phyloP scores from a whole-genome alignment of 352 stramenopile species.

The Globisporangium uncinulatum region DNA sequence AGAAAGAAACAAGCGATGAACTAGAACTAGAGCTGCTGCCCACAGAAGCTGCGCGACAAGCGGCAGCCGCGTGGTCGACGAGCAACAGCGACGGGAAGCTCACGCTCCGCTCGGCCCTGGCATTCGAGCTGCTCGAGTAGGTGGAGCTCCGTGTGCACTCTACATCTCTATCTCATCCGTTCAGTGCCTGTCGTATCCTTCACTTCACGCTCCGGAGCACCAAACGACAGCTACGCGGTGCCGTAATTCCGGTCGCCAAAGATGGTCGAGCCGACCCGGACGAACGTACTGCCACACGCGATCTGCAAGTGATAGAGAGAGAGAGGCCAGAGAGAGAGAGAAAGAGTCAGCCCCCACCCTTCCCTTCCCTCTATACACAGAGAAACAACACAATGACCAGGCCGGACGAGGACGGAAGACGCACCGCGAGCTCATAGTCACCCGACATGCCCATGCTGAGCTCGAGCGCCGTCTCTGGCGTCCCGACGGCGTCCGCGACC shows the following conservation, averaged over 20 bases:
- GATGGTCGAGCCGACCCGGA: slow-evolving; percentile 97
- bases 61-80: slow-evolving; percentile 45
- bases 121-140: slow-evolving; percentile 54
- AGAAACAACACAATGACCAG: neutral
- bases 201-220: neutral
- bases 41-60: slow-evolving; percentile 36
- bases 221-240: slow-evolving; percentile 11
- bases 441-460: slow-evolving; percentile 99
- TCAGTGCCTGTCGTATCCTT: neutral
- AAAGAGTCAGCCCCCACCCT: neutral
- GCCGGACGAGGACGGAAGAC: neutral
- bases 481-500: slow-evolving; percentile 61
- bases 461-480: slow-evolving; percentile 71
- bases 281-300: slow-evolving; percentile 91
- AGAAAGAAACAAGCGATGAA: slow-evolving; percentile 15
- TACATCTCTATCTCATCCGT: neutral
- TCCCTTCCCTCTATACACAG: neutral
- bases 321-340: slow-evolving; percentile 1
- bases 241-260: slow-evolving; percentile 95
- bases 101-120: slow-evolving; percentile 49
- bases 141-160: neutral
- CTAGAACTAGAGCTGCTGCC: slow-evolving; percentile 16
- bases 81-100: slow-evolving; percentile 27
- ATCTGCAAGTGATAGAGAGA: slow-evolving; percentile 59
- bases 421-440: slow-evolving; percentile 94